A percentile compares a stretch with the other conserved stretches of the same genome.
Evolutionary conservation across 805 yeast genomes (phyloP).

Genomic region (Nakazawaea populi): DNA sequence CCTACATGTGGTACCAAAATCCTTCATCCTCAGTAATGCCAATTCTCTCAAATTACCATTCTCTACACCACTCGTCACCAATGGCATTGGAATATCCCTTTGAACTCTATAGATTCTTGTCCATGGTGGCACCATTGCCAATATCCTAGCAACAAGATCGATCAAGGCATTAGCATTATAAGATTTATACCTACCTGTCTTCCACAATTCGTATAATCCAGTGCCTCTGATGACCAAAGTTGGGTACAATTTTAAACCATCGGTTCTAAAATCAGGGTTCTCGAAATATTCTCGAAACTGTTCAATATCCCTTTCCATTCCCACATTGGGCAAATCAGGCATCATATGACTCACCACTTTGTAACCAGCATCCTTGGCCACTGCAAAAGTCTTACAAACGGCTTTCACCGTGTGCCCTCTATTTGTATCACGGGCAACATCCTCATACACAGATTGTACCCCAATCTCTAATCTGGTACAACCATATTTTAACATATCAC

Average conservation of each 20-base stretch:
- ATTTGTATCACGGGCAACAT: slow-evolving; percentile 96
- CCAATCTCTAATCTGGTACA: slow-evolving; percentile 97
- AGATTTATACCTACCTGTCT: slow-evolving; percentile 88
- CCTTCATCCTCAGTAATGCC: slow-evolving; percentile 96
- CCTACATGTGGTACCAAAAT: slow-evolving; percentile 92
- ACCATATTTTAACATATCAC: slow-evolving; percentile 94
- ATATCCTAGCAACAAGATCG: slow-evolving; percentile 90
- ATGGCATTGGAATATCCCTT: slow-evolving; percentile 98
- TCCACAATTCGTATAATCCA: slow-evolving; percentile 95
- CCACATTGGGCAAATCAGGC: slow-evolving; percentile 99
- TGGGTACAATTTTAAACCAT: slow-evolving; percentile 92
- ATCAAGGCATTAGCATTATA: slow-evolving; percentile 92
- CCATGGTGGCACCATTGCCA: slow-evolving; percentile 99
- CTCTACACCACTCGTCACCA: slow-evolving; percentile 96
- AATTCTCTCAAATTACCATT: slow-evolving; percentile 94
- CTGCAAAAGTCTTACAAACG: slow-evolving; percentile 91
- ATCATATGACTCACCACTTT: slow-evolving; percentile 98
- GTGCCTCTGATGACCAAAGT: slow-evolving; percentile 97
- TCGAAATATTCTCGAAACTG: slow-evolving; percentile 96
- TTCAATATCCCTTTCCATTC: slow-evolving; percentile 95
- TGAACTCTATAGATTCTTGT: slow-evolving; percentile 97
- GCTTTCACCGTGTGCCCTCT: slow-evolving; percentile 97
- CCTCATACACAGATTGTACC: slow-evolving; percentile 95
- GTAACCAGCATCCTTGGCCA: slow-evolving; percentile 97
- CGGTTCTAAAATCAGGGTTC: slow-evolving; percentile 94